These are phyloP conservation scores for Melampsora larici-populina DNA, from an alignment of 1,284 basidiomycete species.

Conservation along the genomic window DNA sequence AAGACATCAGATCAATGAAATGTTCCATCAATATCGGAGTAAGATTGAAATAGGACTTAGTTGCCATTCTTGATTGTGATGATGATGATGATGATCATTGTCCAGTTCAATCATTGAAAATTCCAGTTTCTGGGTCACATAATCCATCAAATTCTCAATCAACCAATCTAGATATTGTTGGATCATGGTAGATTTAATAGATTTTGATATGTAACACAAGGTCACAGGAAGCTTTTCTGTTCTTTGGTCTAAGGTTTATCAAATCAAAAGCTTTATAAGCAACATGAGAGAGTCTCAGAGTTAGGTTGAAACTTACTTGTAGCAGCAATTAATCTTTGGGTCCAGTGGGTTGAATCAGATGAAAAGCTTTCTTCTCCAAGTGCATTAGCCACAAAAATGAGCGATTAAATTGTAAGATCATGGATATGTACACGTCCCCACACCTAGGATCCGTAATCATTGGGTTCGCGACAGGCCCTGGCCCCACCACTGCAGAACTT, in stretches of 20 bases:
- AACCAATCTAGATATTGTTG: not conserved
- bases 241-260: slow-evolving; percentile 3
- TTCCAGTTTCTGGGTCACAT: slow-evolving; percentile 26
- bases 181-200: slow-evolving; percentile 25
- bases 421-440: not conserved
- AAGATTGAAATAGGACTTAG: too few species aligned
- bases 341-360: too few species aligned
- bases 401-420: not conserved
- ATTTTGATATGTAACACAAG: slow-evolving; percentile 16
- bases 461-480: too few species aligned
- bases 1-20: too few species aligned
- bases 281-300: too few species aligned
- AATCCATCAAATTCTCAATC: slow-evolving; percentile 1
- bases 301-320: too few species aligned
- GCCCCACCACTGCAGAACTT: too few species aligned
- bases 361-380: too few species aligned
- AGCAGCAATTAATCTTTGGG: too few species aligned
- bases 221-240: slow-evolving; percentile 2
- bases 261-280: slow-evolving; percentile 26
- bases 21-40: too few species aligned
- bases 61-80: slow-evolving; percentile 39
- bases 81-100: slow-evolving; percentile 26
- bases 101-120: slow-evolving; percentile 21
- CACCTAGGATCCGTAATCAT: too few species aligned
- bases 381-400: slow-evolving; percentile 8